A percentile compares a stretch with the other conserved stretches of the same genome.
phyloP scores from a whole-genome alignment of 495 filamentous ascomycete genomes.

The Neohortaea acidophila region DNA sequence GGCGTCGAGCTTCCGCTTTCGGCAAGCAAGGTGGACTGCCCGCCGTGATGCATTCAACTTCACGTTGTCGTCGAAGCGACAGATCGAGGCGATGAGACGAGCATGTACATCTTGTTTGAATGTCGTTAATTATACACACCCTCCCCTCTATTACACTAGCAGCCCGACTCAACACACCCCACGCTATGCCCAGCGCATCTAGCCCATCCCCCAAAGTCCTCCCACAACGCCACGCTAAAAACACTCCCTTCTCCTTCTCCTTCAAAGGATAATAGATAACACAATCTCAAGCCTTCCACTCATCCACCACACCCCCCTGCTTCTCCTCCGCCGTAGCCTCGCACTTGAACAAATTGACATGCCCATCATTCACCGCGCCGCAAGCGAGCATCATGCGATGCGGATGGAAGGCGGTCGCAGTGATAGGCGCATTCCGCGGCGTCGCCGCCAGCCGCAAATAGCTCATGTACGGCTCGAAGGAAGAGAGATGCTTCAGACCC shows the following conservation, averaged over 20 bases:
- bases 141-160: too few relatives aligned
- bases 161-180: too few relatives aligned
- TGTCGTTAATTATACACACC: too few relatives aligned
- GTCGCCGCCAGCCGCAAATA: conserved; percentile 47
- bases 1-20: too few relatives aligned
- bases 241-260: not conserved
- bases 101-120: too few relatives aligned
- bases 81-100: too few relatives aligned
- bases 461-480: conserved; percentile 71
- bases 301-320: conserved; percentile 10
- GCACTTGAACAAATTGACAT: conserved; percentile 59
- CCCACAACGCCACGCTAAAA: not conserved
- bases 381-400: conserved; percentile 85
- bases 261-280: too few relatives aligned
- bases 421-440: conserved; percentile 52
- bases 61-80: too few relatives aligned
- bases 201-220: too few relatives aligned
- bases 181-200: too few relatives aligned
- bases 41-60: too few relatives aligned
- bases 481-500: conserved; percentile 45
- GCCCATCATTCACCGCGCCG: conserved; percentile 54
- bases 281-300: conserved; percentile 9
- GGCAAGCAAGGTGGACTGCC: too few relatives aligned
- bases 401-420: conserved; percentile 86
- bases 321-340: conserved; percentile 21